Evolutionary conservation across 805 yeast species (phyloP).

Genomic region (Kodamaea fukazawae): DNA sequence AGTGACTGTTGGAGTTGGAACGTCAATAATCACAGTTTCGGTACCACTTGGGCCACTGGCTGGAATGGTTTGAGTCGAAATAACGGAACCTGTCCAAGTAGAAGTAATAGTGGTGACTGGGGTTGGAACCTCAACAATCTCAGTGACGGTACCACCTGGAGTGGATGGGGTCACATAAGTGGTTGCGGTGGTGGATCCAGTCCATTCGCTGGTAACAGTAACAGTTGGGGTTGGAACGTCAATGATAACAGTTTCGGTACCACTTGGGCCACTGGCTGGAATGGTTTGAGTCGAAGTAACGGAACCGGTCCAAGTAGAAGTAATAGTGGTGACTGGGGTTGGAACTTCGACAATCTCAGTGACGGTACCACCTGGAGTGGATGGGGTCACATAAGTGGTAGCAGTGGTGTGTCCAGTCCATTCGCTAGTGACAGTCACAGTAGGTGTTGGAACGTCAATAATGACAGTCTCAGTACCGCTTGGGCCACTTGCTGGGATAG

Average conservation of each 20-base stretch:
- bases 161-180: background rate
- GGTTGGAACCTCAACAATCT: slow-evolving; percentile 7
- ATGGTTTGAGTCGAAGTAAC: slow-evolving; percentile 11
- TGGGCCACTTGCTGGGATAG: slow-evolving; percentile 9
- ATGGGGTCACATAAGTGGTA: slow-evolving; percentile 5
- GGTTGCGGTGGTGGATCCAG: slow-evolving; percentile 11
- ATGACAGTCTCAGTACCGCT: slow-evolving; percentile 14
- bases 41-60: slow-evolving; percentile 5
- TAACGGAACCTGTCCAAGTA: background rate
- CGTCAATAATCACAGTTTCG: slow-evolving; percentile 10
- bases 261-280: slow-evolving; percentile 9
- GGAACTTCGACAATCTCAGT: slow-evolving; percentile 25
- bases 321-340: slow-evolving; percentile 11
- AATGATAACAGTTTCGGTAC: slow-evolving; percentile 14
- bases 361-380: slow-evolving; percentile 16
- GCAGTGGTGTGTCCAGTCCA: slow-evolving; percentile 11
- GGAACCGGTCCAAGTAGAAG: slow-evolving; percentile 13
- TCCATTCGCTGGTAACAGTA: slow-evolving; percentile 11
- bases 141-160: slow-evolving; percentile 8
- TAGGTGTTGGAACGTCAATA: slow-evolving; percentile 14
- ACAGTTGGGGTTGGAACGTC: slow-evolving; percentile 13
- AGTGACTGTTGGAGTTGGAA: slow-evolving; percentile 13
- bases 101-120: slow-evolving; percentile 1
- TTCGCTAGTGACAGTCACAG: slow-evolving; percentile 7
- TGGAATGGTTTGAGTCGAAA: background rate